Evolutionary conservation across 441 rosid species (phyloP).

Genomic region (Jatropha podagrica): DNA sequence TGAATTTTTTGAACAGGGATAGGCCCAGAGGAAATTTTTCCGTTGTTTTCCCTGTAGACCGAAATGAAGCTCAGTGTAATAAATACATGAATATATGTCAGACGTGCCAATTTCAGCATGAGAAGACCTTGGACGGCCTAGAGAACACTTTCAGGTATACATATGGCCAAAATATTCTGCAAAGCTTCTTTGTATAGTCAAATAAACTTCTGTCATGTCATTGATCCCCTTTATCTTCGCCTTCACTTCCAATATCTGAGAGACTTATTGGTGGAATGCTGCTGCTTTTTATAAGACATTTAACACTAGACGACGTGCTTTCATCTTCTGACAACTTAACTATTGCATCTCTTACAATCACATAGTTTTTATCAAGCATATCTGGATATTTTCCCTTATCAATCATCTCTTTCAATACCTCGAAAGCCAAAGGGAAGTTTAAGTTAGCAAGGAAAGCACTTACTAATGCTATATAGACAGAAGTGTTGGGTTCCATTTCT

Average conservation of each 20-base stretch:
- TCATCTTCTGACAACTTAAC: constrained; percentile 51
- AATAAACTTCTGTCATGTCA: neutral
- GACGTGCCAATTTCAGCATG: no score
- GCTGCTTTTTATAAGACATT: constrained; percentile 48
- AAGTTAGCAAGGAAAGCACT: constrained; percentile 45
- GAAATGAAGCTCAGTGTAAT: neutral
- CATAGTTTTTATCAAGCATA: constrained; percentile 47
- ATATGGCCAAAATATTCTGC: no score
- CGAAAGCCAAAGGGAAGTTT: constrained; percentile 49
- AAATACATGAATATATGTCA: neutral
- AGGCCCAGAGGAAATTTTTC: no score
- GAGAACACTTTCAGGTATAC: no score
- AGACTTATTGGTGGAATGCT: constrained; percentile 33
- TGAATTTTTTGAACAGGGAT: no score
- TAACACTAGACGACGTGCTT: constrained; percentile 48
- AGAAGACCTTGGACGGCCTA: no score
- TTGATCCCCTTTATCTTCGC: constrained; percentile 2
- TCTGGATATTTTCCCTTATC: constrained; percentile 49
- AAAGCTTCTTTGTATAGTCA: no score
- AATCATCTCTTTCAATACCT: constrained; percentile 62
- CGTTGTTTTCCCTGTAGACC: no score
- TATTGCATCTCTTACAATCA: constrained; percentile 46
- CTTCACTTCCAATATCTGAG: constrained; percentile 29
- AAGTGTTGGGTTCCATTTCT: constrained; percentile 66
- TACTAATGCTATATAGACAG: constrained; percentile 50